Evolutionary conservation across 148 eudicot species (phyloP).

Genomic region (Chenopodium berlandieri): DNA sequence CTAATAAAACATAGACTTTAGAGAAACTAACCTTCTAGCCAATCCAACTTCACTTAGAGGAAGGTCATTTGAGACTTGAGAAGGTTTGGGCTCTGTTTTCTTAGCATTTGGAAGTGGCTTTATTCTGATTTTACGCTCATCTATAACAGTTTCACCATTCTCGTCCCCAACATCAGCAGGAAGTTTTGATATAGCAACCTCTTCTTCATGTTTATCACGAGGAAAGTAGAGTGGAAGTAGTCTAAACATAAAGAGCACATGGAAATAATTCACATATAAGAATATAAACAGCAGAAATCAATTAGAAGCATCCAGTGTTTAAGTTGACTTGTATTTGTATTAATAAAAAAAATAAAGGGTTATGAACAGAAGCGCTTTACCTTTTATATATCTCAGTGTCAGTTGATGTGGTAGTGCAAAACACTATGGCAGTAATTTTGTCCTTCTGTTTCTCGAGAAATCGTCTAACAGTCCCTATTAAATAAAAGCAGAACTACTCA

Average conservation of each 20-base stretch:
- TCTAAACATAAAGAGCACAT: conserved; percentile 35
- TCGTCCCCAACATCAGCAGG: conserved; percentile 99
- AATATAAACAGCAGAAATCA: neutral
- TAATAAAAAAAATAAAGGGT: neutral
- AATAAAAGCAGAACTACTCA: conserved; percentile 15
- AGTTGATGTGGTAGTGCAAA: conserved; percentile 70
- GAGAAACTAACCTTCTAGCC: conserved; percentile 58
- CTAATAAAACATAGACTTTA: neutral
- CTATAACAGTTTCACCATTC: conserved; percentile 92
- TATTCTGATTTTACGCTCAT: conserved; percentile 96
- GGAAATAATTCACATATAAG: neutral
- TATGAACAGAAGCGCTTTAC: conserved; percentile 26
- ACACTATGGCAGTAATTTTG: conserved; percentile 72
- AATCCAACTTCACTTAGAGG: conserved; percentile 66
- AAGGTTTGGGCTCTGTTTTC: conserved; percentile 50
- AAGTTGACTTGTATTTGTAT: neutral
- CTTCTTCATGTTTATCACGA: conserved; percentile 95
- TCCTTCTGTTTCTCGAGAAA: conserved; percentile 96
- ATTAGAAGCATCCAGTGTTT: neutral
- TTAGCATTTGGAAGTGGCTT: conserved; percentile 77
- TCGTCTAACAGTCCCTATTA: conserved; percentile 85
- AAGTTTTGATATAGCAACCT: conserved; percentile 78
- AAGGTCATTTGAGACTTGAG: conserved; percentile 57
- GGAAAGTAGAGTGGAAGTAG: conserved; percentile 98
- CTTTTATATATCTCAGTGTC: conserved; percentile 97